Evolutionary conservation across 495 filamentous ascomycete species (phyloP).

Genomic region (Extremus antarcticus): DNA sequence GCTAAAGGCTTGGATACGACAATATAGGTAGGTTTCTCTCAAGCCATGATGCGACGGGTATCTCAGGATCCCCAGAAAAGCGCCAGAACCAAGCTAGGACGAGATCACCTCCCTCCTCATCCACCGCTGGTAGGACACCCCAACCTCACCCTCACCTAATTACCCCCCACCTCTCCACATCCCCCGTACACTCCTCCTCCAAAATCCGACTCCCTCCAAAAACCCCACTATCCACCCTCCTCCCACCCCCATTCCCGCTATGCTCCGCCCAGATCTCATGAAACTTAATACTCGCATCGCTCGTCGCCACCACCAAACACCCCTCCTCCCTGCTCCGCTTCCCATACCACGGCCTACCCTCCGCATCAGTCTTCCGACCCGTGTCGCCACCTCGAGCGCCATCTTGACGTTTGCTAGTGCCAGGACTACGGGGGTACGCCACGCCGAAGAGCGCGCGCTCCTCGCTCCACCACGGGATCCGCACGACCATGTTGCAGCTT

Average conservation of each 20-base stretch:
- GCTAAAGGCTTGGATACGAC: too few species aligned
- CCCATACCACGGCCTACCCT: conserved; percentile 35
- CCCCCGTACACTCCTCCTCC: conserved; percentile 39
- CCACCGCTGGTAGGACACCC: too few species aligned
- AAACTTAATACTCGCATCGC: conserved; percentile 90
- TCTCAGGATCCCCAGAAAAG: too few species aligned
- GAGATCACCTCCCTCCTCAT: too few species aligned
- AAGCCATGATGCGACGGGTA: too few species aligned
- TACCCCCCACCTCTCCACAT: neutral
- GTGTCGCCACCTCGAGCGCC: conserved; percentile 16
- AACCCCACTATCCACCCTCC: conserved; percentile 49
- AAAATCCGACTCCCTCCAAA: conserved; percentile 83
- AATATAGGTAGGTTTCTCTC: too few species aligned
- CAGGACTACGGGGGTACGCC: conserved; percentile 51
- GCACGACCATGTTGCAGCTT: conserved; percentile 75
- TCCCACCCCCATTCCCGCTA: conserved; percentile 31
- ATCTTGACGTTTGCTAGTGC: conserved; percentile 14
- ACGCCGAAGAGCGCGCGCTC: conserved; percentile 70
- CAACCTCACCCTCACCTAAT: neutral
- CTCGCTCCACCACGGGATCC: conserved; percentile 78
- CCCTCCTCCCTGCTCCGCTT: conserved; percentile 64
- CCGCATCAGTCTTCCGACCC: conserved; percentile 27
- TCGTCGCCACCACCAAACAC: conserved; percentile 87
- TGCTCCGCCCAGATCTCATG: conserved; percentile 78
- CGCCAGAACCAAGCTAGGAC: too few species aligned